Conservation (phyloP, 345 rosid species). For the Gossypium raimondii region DNA sequence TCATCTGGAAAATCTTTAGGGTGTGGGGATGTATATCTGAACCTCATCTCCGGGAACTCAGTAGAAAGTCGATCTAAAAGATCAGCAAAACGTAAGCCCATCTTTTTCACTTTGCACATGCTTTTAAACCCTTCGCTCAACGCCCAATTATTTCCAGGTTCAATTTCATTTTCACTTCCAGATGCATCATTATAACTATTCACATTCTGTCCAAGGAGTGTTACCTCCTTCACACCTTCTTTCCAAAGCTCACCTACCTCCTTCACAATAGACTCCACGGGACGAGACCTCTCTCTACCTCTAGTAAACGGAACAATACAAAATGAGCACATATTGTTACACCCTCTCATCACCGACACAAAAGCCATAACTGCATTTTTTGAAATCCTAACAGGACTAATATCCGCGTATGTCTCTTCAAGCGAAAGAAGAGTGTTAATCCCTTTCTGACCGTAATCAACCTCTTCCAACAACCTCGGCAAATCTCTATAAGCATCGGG, state of each 20-base stretch:
- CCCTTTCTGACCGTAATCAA: conserved; percentile 86
- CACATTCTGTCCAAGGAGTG: conserved; percentile 91
- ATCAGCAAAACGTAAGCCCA: conserved; percentile 85
- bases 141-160: conserved; percentile 69
- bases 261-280: conserved; percentile 77
- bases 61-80: conserved; percentile 73
- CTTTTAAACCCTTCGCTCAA: conserved; percentile 84
- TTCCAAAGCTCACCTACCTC: conserved; percentile 85
- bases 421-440: conserved; percentile 89
- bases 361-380: conserved; percentile 70
- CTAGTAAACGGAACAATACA: conserved; percentile 95
- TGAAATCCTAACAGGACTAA: conserved; percentile 67
- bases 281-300: conserved; percentile 91
- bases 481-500: conserved; percentile 98
- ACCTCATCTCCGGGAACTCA: conserved; percentile 89
- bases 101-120: conserved; percentile 63
- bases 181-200: conserved; percentile 88
- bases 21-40: conserved; percentile 95
- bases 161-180: conserved; percentile 46
- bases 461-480: conserved; percentile 76
- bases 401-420: conserved; percentile 93
- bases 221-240: conserved; percentile 84
- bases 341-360: conserved; percentile 93
- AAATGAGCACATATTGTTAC: conserved; percentile 95
- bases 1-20: conserved; percentile 93